Percentiles rank a stretch among this genome's conserved stretches.
phyloP scores from a whole-genome alignment of 179 eudicot genomes.

The Beta lomatogona region DNA sequence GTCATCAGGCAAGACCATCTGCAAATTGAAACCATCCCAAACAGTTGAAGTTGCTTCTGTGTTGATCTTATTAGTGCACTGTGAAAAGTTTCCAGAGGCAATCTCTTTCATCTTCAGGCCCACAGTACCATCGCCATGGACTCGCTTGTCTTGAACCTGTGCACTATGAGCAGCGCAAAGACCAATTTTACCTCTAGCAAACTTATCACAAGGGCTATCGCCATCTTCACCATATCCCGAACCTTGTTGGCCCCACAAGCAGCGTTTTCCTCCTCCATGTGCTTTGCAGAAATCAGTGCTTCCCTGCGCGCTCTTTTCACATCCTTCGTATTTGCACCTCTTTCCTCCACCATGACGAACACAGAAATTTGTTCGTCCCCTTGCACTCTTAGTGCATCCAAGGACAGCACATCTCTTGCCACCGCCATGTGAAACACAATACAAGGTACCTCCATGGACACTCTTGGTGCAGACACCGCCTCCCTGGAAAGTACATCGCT shows the following conservation, averaged over 20 bases:
- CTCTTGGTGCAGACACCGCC: constrained; percentile 57
- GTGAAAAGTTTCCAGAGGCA: not conserved
- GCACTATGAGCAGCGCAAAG: constrained; percentile 62
- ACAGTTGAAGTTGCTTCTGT: constrained; percentile 4
- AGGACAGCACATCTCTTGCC: constrained; percentile 64
- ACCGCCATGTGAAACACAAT: constrained; percentile 79
- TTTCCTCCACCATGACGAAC: constrained; percentile 81
- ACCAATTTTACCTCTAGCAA: constrained; percentile 66
- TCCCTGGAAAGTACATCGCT: constrained; percentile 52
- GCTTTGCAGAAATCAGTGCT: constrained; percentile 74
- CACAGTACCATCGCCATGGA: constrained; percentile 31
- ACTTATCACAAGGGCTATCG: constrained; percentile 54
- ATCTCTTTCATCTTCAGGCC: constrained; percentile 39
- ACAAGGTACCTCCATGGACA: constrained; percentile 69
- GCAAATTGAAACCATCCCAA: constrained; percentile 20
- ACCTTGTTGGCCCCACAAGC: constrained; percentile 60
- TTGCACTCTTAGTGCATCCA: constrained; percentile 64
- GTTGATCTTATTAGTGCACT: not conserved
- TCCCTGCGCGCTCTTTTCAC: constrained; percentile 80
- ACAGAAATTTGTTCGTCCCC: constrained; percentile 62
- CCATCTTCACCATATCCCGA: constrained; percentile 36
- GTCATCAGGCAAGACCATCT: constrained; percentile 2
- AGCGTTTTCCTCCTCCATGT: constrained; percentile 75
- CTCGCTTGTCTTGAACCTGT: constrained; percentile 41
- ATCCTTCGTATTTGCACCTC: constrained; percentile 58